Evolutionary conservation across 75 land plant genomes (phyloP).

Genomic region (Pseudotsuga menziesii): DNA sequence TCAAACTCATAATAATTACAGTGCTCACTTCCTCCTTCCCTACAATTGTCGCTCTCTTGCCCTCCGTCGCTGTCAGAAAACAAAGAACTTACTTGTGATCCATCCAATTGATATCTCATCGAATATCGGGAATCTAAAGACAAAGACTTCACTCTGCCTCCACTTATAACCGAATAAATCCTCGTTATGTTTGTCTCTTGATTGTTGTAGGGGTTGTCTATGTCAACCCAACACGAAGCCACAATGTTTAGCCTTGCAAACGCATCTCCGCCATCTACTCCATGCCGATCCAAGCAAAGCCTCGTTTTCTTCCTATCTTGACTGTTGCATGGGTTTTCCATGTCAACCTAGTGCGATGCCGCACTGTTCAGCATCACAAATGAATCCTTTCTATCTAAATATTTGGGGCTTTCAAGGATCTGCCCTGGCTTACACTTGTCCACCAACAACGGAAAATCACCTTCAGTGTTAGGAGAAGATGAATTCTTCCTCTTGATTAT

Average conservation of each 20-base stretch:
- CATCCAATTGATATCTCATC: not conserved
- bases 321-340: not conserved
- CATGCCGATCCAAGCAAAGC: not conserved
- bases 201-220: not conserved
- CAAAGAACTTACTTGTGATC: not conserved
- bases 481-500: not conserved
- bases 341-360: constrained; percentile 1
- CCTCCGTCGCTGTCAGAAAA: not conserved
- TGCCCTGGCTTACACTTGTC: not conserved
- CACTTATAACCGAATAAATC: not conserved
- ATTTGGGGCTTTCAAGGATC: not conserved
- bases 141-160: not conserved
- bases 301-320: not conserved
- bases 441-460: not conserved
- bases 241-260: not conserved
- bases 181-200: not conserved
- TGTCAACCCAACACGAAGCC: not conserved
- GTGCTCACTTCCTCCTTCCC: not conserved
- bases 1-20: not conserved
- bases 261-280: not conserved
- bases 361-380: not conserved
- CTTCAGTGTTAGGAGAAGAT: not conserved
- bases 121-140: not conserved
- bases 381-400: not conserved
- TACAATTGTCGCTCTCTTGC: too few relatives aligned